A percentile compares a stretch with the other conserved stretches of the same genome.
These are phyloP conservation scores for Linnemannia exigua DNA, from an alignment of 192 early-diverging fungal species.

Conservation along the genomic window DNA sequence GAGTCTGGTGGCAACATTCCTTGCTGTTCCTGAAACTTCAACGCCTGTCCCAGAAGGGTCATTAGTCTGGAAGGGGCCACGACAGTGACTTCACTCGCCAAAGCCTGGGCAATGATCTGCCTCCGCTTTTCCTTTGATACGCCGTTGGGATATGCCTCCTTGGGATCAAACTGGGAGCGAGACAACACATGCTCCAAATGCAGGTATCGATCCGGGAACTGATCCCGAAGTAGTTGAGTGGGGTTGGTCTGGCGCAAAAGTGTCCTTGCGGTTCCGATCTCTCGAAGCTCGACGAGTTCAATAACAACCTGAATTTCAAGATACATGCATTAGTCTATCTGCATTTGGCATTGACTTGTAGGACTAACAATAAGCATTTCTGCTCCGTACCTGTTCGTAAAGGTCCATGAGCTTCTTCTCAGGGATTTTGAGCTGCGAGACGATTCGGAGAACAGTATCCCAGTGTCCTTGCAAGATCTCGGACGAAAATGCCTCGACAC, in stretches of 20 bases:
- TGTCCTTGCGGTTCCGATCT: conserved; percentile 86
- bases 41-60: conserved; percentile 85
- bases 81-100: conserved; percentile 75
- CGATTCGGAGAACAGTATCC: conserved; percentile 86
- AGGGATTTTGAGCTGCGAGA: conserved; percentile 76
- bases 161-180: conserved; percentile 75
- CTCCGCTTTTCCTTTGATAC: conserved; percentile 81
- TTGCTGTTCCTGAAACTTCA: conserved; percentile 92
- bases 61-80: conserved; percentile 86
- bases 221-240: conserved; percentile 84
- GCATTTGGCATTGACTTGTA: neutral
- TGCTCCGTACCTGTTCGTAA: conserved; percentile 82
- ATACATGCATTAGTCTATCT: neutral
- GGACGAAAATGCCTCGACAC: conserved; percentile 75
- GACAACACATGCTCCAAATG: conserved; percentile 86
- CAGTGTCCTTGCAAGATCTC: conserved; percentile 88
- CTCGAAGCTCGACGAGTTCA: conserved; percentile 88
- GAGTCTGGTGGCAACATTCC: conserved; percentile 79
- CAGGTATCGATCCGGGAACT: conserved; percentile 85
- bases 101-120: conserved; percentile 77
- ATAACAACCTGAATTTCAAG: conserved; percentile 75
- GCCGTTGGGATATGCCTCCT: conserved; percentile 77
- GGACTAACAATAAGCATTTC: neutral
- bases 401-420: conserved; percentile 83
- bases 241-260: conserved; percentile 92